A percentile compares a stretch with the other conserved stretches of the same genome.
Evolutionary conservation across 2,329 filamentous ascomycete species (phyloP).

Genomic region (Xylaria arbuscula): DNA sequence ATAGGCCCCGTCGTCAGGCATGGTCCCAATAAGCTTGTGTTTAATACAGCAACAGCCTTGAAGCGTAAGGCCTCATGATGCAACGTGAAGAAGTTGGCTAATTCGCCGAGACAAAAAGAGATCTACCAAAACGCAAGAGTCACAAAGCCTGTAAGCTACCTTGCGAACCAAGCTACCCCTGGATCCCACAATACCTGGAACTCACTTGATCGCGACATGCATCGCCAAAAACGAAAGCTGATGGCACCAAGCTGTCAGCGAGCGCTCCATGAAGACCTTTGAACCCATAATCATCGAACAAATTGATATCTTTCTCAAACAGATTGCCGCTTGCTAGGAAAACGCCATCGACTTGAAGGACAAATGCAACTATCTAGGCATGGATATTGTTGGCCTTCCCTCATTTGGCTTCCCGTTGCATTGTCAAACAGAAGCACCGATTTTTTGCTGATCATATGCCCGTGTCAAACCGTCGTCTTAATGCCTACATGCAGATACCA

Average conservation of each 20-base stretch:
- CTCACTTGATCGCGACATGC: constrained; percentile 34
- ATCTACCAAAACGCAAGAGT: constrained; percentile 38
- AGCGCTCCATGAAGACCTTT: constrained; percentile 39
- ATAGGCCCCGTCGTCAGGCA: constrained; percentile 38
- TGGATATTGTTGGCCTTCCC: constrained; percentile 38
- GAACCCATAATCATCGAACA: constrained; percentile 40
- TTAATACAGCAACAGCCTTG: constrained; percentile 38
- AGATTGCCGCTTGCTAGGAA: constrained; percentile 3
- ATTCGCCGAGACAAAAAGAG: constrained; percentile 27
- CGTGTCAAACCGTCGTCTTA: constrained; percentile 29
- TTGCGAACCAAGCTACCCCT: constrained; percentile 30
- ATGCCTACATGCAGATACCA: constrained; percentile 36
- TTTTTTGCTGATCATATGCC: constrained; percentile 35
- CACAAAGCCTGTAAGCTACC: constrained; percentile 36
- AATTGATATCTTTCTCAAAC: constrained; percentile 38
- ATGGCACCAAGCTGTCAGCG: constrained; percentile 34
- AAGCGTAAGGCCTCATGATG: constrained; percentile 20
- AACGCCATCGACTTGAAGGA: constrained; percentile 34
- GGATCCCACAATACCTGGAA: constrained; percentile 33
- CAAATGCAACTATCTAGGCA: constrained; percentile 32
- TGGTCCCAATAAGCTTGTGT: constrained; percentile 40
- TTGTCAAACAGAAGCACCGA: constrained; percentile 37
- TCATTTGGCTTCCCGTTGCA: constrained; percentile 37
- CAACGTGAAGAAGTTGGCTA: neutral
- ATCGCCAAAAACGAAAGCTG: constrained; percentile 37